Percentiles rank a stretch among this genome's conserved stretches.
Evolutionary conservation across 2,329 filamentous ascomycete genomes (phyloP).

Genomic region (Scytalidium lignicola): DNA sequence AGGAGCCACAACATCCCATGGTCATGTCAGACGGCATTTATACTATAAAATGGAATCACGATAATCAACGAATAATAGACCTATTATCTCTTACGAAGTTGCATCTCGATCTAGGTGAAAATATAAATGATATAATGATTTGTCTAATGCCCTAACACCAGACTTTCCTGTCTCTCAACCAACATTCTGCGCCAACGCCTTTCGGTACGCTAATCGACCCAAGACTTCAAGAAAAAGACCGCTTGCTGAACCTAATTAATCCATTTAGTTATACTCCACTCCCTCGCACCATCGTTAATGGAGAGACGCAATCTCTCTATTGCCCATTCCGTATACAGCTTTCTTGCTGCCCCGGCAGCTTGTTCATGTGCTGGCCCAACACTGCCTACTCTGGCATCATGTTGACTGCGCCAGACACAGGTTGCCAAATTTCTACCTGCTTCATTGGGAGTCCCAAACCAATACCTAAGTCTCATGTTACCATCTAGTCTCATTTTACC

Average conservation of each 20-base stretch:
- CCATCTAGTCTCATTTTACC: not conserved
- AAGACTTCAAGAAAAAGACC: not conserved
- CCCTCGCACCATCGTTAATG: constrained; percentile 58
- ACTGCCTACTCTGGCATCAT: constrained; percentile 55
- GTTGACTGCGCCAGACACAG: constrained; percentile 59
- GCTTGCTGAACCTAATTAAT: constrained; percentile 22
- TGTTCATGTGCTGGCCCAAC: constrained; percentile 55
- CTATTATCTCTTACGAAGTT: no score
- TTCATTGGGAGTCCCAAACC: constrained; percentile 73
- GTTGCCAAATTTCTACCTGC: constrained; percentile 77
- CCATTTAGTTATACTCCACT: constrained; percentile 62
- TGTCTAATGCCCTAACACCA: no score
- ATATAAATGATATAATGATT: no score
- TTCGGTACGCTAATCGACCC: not conserved
- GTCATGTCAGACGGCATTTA: no score
- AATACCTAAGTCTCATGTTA: constrained; percentile 54
- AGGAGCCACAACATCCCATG: no score
- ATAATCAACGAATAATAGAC: no score
- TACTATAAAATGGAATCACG: no score
- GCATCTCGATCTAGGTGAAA: no score
- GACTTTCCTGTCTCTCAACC: no score
- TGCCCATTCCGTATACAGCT: constrained; percentile 60
- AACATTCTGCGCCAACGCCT: no score
- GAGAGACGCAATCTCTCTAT: constrained; percentile 67
- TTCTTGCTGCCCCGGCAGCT: constrained; percentile 61